phyloP scores from a whole-genome alignment of 306 rosid species.

The Hippophae gyantsensis region DNA sequence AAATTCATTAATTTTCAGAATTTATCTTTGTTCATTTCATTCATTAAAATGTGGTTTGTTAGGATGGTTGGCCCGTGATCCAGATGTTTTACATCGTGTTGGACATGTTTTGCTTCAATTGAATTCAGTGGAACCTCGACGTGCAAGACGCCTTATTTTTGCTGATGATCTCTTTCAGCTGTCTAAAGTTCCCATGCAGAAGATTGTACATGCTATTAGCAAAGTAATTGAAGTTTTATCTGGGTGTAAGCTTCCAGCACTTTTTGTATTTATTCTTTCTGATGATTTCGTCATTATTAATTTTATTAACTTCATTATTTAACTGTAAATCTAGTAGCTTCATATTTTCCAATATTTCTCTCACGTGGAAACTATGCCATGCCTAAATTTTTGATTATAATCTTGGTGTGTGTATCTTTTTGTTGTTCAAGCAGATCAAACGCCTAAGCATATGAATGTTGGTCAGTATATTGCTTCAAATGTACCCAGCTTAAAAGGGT shows the following conservation, averaged over 20 bases:
- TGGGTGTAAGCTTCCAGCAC: constrained; percentile 54
- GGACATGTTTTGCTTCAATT: constrained; percentile 62
- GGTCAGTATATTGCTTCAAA: constrained; percentile 58
- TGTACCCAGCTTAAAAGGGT: constrained; percentile 57
- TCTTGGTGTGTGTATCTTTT: constrained; percentile 19
- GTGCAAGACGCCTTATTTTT: constrained; percentile 49
- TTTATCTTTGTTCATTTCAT: constrained; percentile 8
- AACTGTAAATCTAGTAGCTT: background rate
- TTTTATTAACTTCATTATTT: background rate
- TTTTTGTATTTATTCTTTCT: constrained; percentile 6
- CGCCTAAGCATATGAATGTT: constrained; percentile 54
- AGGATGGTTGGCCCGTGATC: constrained; percentile 80
- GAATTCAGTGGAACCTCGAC: constrained; percentile 45
- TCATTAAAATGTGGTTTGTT: constrained; percentile 16
- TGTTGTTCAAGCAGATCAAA: constrained; percentile 50
- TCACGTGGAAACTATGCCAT: constrained; percentile 1
- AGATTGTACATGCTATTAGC: constrained; percentile 37
- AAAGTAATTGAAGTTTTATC: constrained; percentile 55
- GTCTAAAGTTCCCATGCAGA: constrained; percentile 54
- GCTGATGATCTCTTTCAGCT: constrained; percentile 83
- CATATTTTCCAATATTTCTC: background rate
- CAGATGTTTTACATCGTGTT: constrained; percentile 57
- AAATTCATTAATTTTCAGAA: background rate
- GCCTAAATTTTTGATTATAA: constrained; percentile 5
- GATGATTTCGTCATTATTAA: background rate